Conservation (phyloP, 2,329 filamentous ascomycete species). For the Neofusicoccum ribis region DNA sequence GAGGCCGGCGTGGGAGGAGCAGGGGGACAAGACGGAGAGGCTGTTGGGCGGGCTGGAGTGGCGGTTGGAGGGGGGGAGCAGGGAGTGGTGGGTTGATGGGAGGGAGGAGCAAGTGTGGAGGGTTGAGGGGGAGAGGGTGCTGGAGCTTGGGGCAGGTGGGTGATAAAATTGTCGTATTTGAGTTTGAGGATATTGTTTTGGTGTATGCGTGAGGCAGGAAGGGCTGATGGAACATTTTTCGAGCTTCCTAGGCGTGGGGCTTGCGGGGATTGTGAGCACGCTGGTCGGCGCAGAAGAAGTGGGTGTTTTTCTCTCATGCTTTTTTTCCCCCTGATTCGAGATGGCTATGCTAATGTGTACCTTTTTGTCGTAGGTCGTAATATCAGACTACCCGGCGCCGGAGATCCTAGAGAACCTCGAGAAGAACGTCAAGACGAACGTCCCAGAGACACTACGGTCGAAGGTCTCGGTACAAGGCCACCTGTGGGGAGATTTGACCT, state of each 20-base stretch:
- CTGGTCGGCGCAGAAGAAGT: constrained; percentile 48
- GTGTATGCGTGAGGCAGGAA: constrained; percentile 1
- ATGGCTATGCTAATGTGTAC: constrained; percentile 36
- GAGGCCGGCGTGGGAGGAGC: constrained; percentile 17
- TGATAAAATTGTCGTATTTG: constrained; percentile 41
- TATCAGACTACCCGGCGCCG: constrained; percentile 68
- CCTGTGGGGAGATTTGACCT: constrained; percentile 60
- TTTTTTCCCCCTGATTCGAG: neutral
- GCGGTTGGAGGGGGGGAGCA: constrained; percentile 19
- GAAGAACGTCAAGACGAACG: constrained; percentile 58
- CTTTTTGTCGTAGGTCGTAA: constrained; percentile 46
- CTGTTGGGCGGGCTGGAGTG: constrained; percentile 11
- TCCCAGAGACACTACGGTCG: constrained; percentile 38
- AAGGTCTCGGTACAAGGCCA: constrained; percentile 58
- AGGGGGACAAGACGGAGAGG: constrained; percentile 25
- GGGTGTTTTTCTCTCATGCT: constrained; percentile 15
- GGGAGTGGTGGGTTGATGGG: constrained; percentile 34
- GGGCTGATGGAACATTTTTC: constrained; percentile 23
- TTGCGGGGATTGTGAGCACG: constrained; percentile 48
- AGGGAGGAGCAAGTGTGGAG: constrained; percentile 41
- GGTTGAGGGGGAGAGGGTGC: constrained; percentile 53
- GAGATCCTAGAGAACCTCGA: constrained; percentile 60
- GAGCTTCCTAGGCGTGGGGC: constrained; percentile 41
- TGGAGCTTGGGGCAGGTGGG: constrained; percentile 70
- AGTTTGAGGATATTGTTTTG: constrained; percentile 33